Percentiles rank a stretch among this genome's conserved stretches.
Evolutionary conservation across 306 rosid genomes (phyloP).

Genomic region (Sphenostylis stenocarpa): DNA sequence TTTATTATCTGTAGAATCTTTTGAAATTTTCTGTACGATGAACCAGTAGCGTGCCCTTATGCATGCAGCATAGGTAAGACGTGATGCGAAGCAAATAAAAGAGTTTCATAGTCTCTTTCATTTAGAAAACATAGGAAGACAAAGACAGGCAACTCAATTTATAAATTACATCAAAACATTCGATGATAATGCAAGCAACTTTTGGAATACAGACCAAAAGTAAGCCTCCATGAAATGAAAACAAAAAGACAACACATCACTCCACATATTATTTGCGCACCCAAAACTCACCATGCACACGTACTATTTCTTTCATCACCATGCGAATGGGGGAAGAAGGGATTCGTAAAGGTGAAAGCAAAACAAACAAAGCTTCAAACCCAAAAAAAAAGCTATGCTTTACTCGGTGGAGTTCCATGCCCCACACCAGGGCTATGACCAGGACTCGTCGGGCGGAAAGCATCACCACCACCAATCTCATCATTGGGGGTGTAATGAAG

Average conservation of each 20-base stretch:
- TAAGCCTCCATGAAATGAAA: not conserved
- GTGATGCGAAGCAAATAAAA: too few relatives aligned
- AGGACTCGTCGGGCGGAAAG: constrained; percentile 56
- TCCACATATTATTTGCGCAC: not conserved
- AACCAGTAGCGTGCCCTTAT: too few relatives aligned
- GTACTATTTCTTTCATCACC: not conserved
- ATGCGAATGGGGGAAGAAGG: not conserved
- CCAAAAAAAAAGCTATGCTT: not conserved
- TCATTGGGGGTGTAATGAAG: constrained; percentile 30
- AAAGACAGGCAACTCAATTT: not conserved
- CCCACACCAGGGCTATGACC: constrained; percentile 72
- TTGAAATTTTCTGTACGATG: too few relatives aligned
- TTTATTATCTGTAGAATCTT: too few relatives aligned
- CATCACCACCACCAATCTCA: constrained; percentile 35
- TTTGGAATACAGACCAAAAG: not conserved
- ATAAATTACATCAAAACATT: not conserved
- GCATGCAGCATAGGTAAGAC: too few relatives aligned
- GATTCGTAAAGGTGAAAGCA: not conserved
- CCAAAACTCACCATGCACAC: not conserved
- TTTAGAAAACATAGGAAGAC: not conserved
- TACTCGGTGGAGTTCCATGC: constrained; percentile 36
- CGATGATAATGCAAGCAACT: not conserved
- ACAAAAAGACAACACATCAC: not conserved
- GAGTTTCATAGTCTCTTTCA: too few relatives aligned
- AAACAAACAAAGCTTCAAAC: not conserved